Evolutionary conservation across 495 filamentous ascomycete species (phyloP), one percentile per base, ranked within the genome.

Genomic region (Viridothelium virens): DNA sequence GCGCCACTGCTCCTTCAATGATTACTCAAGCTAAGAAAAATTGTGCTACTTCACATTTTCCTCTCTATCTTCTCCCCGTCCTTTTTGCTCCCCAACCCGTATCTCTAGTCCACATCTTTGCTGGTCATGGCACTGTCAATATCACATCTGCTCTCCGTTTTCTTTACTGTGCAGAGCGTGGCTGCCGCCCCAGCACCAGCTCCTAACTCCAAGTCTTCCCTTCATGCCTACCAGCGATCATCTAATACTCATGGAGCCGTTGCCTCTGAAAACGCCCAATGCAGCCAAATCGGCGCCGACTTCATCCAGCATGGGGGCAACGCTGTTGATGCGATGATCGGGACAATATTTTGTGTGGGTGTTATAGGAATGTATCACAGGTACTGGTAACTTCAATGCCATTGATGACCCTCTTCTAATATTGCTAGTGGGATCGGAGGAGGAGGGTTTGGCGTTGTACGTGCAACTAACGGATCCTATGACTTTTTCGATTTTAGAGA

Each of bases 401-500:
- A n/a, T n/a, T n/a, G n/a, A n/a, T n/a, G n/a, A n/a, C n/a, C n/a
- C n/a, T n/a, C n/a, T n/a, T n/a, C n/a, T n/a, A n/a, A n/a, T n/a
- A n/a, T n/a, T n/a, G n/a, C n/a, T 37, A 90, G 87, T 38, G 91
- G 91, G 37, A 86, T 96, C 44, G 91, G 91, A 2, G 92, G 92
- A 3, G 92, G 92, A n/a, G 91, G 92, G 0, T 96, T 96, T 76
- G 86, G 88, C 81, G 81, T 96, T 2, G 82, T 93, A 34, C 84
- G 87, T 33, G 80, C 84, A 36, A 76, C 80, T 3, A 76, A 85
- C 44, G 88, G 89, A 10, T 74, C 76, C 38, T 91, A 87, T 72
- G 89, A 91, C 69, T 84, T 86, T 64, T 86, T 95, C 62, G 91
- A 96, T 74, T 96, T 92, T 73, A 82, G 92, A 9, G 92, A 96